Evolutionary conservation across 192 early-diverging fungal species (phyloP).

Genomic region (Rhizophagus prolifer): DNA sequence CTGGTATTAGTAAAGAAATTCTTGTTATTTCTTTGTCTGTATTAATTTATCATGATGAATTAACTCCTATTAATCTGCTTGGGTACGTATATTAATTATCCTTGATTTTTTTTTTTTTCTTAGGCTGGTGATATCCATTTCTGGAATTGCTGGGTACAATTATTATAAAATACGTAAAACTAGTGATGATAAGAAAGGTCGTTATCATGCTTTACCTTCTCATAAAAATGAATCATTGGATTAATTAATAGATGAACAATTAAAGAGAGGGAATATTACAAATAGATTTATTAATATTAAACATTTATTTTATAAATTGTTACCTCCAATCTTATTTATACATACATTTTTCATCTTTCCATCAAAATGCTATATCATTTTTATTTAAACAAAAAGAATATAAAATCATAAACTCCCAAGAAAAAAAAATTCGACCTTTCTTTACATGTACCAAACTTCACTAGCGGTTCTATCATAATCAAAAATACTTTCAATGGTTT

Average conservation of each 20-base stretch:
- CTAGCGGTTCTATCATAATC: neutral
- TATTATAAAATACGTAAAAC: slow-evolving; percentile 23
- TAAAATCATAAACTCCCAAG: too few relatives aligned
- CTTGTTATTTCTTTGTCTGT: slow-evolving; percentile 67
- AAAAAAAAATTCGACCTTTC: neutral
- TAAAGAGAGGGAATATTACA: too few relatives aligned
- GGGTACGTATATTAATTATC: slow-evolving; percentile 49
- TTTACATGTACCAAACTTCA: neutral
- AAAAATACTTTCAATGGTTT: neutral
- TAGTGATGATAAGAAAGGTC: slow-evolving; percentile 9
- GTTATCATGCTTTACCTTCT: slow-evolving; percentile 7
- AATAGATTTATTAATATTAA: too few relatives aligned
- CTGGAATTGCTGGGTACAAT: slow-evolving; percentile 46
- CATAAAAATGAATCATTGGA: slow-evolving; percentile 10
- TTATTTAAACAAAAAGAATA: too few relatives aligned
- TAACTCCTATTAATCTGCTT: slow-evolving; percentile 62
- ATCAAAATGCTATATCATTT: too few relatives aligned
- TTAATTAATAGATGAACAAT: neutral
- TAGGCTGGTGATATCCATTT: slow-evolving; percentile 56
- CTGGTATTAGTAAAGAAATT: slow-evolving; percentile 80
- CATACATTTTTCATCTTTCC: too few relatives aligned
- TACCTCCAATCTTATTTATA: too few relatives aligned
- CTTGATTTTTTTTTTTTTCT: neutral
- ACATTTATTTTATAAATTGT: too few relatives aligned
- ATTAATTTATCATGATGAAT: slow-evolving; percentile 69